Evolutionary conservation across 441 rosid genomes (phyloP), one percentile per base, ranked within the genome.

Genomic region (Heliophila coronopifolia): DNA sequence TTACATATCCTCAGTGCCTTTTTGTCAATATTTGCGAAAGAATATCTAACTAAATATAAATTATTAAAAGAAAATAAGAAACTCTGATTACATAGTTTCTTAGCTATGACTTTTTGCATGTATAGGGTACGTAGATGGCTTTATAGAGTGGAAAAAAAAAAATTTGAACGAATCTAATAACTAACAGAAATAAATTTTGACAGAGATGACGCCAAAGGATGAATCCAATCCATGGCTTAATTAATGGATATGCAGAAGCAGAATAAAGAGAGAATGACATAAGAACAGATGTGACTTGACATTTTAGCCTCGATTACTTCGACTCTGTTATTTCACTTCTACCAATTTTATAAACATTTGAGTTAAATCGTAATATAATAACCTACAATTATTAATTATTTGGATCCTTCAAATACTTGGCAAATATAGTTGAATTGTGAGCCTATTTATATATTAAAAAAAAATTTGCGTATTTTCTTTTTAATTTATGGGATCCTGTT

Each of bases 201-300:
- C 12, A 27, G 30, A 48, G 62, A 50, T 48, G 46, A 55, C 62
- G 51, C 51, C 59, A 27, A 64, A 51, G 59, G 65, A 58, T 38
- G 47, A 42, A 65, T 64, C 37, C 42, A 51, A 37, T 40, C 26
- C 53, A 24, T 62, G 61, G 56, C n/a, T n/a, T n/a, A n/a, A n/a
- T 62, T 54, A 55, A 55, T 48, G 63, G 62, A 55, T 60, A 25
- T 56, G n/a, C n/a, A n/a, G n/a, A n/a, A n/a, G 71, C 40, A 57
- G 63, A 34, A 45, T 57, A 63, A 46, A 75, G 63, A 73, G 66
- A 76, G 87, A 69, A 73, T 70, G 77, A 63, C 58, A 50, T 41
- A 56, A 65, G 58, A 61, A 60, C 69, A 77, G 77, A 73, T 69
- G 68, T 31, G 85, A 72, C 85, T 32, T 72, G 72, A 66, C 93